Evolutionary conservation across 2,329 filamentous ascomycete genomes (phyloP), one percentile per base, ranked within the genome.

Genomic region (Aspergillus fijiensis): DNA sequence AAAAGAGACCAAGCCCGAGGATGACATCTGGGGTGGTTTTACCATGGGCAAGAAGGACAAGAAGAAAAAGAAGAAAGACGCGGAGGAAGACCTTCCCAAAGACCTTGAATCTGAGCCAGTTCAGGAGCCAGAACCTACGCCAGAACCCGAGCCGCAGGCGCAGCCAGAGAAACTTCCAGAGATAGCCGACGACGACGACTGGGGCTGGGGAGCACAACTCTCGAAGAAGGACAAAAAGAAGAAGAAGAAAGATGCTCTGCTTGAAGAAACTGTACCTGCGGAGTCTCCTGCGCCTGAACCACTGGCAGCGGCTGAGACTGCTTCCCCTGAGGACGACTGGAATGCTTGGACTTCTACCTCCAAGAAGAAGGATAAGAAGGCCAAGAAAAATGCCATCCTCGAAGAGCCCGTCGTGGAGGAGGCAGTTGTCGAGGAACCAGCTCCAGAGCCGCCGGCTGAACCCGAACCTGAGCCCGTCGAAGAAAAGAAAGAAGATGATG

Each of bases 341-440:
- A 69, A 65, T 39, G 67, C 64, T 23, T 75, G 71, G 71, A 69
- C 67, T 33, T 65, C 66, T 29, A 27, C 61, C n/a, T 66, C 63
- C 14, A 74, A 76, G 62, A 73, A 76, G 60, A 79, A 81, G 66
- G 79, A 79, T 66, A 79, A 78, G 53, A 77, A 77, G 60, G 70
- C 71, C 10, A 67, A 65, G 62, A 76, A 76, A 60, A 70, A 69
- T 45, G 57, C 55, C 5, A 61, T 65, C 16, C 63, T 68, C 5
- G 70, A 71, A 31, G 69, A 71, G 57, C 64, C 58, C 19, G 51
- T 60, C 16, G 12, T 58, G 16, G 45, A 60, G 39, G 67, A 60
- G 23, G 61, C 65, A 11, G 58, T 63, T n/a, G 49, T 51, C 25
- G 59, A 61, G 14, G 55, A 60, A 31, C 55, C 57, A 33, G 57